Percentiles rank a stretch among this genome's conserved stretches.
phyloP scores from a whole-genome alignment of 306 rosid genomes.

The Astragalus membranaceus region DNA sequence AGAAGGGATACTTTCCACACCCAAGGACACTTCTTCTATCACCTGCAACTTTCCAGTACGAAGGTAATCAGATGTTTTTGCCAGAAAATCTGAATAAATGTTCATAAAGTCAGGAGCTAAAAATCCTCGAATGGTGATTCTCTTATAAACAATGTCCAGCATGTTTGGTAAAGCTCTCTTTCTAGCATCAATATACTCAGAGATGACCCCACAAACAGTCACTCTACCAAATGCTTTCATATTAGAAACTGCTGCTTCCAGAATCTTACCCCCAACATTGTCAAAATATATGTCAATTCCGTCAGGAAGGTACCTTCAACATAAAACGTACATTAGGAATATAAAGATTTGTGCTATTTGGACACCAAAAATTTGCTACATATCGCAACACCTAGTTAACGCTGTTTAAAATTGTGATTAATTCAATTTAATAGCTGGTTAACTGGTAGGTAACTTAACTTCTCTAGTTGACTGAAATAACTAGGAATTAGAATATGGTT shows the following conservation, averaged over 20 bases:
- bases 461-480: too few relatives aligned
- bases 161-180: conserved; percentile 41
- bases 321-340: too few relatives aligned
- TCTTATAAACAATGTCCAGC: conserved; percentile 54
- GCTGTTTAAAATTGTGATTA: too few relatives aligned
- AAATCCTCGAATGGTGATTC: conserved; percentile 49
- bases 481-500: too few relatives aligned
- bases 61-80: conserved; percentile 33
- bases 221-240: conserved; percentile 61
- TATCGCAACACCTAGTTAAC: too few relatives aligned
- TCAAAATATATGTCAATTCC: conserved; percentile 76
- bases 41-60: conserved; percentile 31
- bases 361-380: too few relatives aligned
- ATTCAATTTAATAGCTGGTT: too few relatives aligned
- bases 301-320: conserved; percentile 51
- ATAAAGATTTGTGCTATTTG: too few relatives aligned
- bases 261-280: conserved; percentile 66
- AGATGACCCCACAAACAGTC: conserved; percentile 51
- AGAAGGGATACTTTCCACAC: conserved; percentile 50
- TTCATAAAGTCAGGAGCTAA: conserved; percentile 30
- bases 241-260: conserved; percentile 54
- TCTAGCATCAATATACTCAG: conserved; percentile 39
- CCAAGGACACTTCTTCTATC: conserved; percentile 47
- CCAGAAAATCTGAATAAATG: conserved; percentile 29
- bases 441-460: too few relatives aligned